Evolutionary conservation across 371 early-diverging fungal species (phyloP), one percentile per base, ranked within the genome.

Genomic region (Mortierella sp.): DNA sequence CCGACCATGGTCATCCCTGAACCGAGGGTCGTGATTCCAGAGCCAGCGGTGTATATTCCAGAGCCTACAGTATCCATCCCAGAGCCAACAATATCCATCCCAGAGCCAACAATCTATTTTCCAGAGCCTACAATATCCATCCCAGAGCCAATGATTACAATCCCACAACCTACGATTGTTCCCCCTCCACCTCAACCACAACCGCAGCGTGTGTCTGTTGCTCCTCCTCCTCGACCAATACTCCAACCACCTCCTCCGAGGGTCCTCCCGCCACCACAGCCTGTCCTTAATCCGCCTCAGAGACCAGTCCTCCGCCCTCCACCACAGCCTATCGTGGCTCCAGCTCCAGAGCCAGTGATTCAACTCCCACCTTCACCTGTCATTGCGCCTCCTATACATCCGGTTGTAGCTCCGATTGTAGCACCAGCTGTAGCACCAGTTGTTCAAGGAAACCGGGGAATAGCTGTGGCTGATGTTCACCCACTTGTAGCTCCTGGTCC

Each of bases 41-140:
- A 37, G 5, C 37, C 37, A 3, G 9, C 37, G 9, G 37, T 37
- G 9, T 3, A 3, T 37, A 37, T 37, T 9, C 37, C 37, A 5
- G 37, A 37, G 37, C 9, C 37, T 3, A 37, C 37, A 9, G 9
- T 37, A 5, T 3, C 37, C 37, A 37, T n/a, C n/a, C n/a, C n/a
- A n/a, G 62, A 45, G 7, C 51, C 70, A 2, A 60, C n/a, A 4
- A 56, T 60, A n/a, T 16, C 18, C 11, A 55, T 28, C 16, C 19
- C 28, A 18, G 67, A 58, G 18, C 76, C 76, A 25, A 52, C 30
- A 0, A 28, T 71, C 1, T 67, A 67, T 37, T 66, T 68, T 12
- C 72, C 68, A n/a, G 55, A 55, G 26, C 60, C 57, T 28, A 52
- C 64, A 43, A 18, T 44, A 2, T 30, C 51, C 45, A 43, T 14